These are phyloP conservation scores for Candolleomyces efflorescens DNA, from an alignment of 768 basidiomycete genomes.

Conservation along the genomic window DNA sequence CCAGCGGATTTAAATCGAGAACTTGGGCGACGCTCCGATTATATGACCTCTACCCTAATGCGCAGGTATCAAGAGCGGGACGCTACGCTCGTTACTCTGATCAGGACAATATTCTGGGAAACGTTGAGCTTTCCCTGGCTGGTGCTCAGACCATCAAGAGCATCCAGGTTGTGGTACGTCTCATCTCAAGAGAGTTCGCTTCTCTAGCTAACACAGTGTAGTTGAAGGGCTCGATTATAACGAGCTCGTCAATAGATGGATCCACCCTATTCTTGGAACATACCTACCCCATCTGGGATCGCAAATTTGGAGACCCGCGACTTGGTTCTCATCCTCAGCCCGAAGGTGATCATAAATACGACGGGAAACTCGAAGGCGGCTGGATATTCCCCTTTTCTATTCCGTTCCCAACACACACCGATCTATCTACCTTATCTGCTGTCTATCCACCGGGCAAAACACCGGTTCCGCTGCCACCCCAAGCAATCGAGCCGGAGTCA, in stretches of 20 bases:
- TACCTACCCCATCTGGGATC: conserved; percentile 3
- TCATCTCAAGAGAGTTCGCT: neutral
- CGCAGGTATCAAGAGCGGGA: neutral
- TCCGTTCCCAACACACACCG: conserved; percentile 9
- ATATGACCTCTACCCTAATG: neutral
- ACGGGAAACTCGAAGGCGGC: conserved; percentile 8
- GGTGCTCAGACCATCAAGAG: conserved; percentile 1
- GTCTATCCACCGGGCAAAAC: neutral
- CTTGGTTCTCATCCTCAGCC: neutral
- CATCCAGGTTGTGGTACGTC: conserved; percentile 1
- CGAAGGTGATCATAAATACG: neutral
- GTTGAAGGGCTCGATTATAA: conserved; percentile 4
- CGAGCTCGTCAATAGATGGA: neutral
- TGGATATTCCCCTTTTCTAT: conserved; percentile 7
- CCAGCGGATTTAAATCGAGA: neutral
- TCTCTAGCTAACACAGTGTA: neutral
- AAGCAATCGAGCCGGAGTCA: neutral
- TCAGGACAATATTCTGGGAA: neutral
- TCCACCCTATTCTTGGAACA: neutral
- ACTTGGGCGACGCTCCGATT: conserved; percentile 4
- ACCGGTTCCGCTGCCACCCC: neutral
- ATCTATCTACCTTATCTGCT: neutral
- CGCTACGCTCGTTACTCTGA: neutral
- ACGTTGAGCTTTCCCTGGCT: neutral
- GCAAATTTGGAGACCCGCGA: neutral